Base-by-base conservation (phyloP, 805 yeast genomes). In the Wickerhamomyces bisporus region DNA sequence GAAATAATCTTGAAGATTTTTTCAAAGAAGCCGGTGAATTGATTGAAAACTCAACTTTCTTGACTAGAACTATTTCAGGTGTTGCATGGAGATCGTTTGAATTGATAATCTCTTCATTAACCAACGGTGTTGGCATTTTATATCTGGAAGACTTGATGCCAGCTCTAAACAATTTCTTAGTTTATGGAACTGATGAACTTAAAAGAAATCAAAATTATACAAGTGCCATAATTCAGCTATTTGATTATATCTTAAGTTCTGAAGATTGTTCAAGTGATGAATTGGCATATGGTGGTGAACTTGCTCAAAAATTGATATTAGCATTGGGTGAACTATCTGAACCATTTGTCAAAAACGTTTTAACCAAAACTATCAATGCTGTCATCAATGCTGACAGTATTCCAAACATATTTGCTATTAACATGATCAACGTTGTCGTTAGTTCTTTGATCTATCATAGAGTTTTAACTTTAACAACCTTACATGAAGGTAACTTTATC, bases 71-170 rank as follows among this genome's bases (percentile, higher is more conserved):
- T 14, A 75, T 84, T 15, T 75, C 87, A 3, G 83, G 85, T 6
- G 61, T 68, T 24, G 78, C 88, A 68, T 91, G 97, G 96, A 68
- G 69, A 38, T 61, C 81, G 33, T 79, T 87, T 48, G 76, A 70
- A 36, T 56, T 66, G 32, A 60, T 85, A 58, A 66, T 65, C 36
- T 52, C 60, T 43, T 34, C 57, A 45, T 18, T 56, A 32, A 62
- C 61, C 4, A 57, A 61, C 10, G 78, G 78, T 17, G 66, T 74
- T 50, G 83, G 86, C 5, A 62, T 79, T 15, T 65, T 77, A 62
- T 81, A 79, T 53, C 52, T 87, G 32, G 95, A 86, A 49, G 97
- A 89, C 47, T 69, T 84, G 32, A 65, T 73, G 55, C 82, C 89
- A 7, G 71, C 85, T 14, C 62, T 93, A 41, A 83, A 82, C 49